Evolutionary conservation across 2,329 filamentous ascomycete species (phyloP).

Genomic region (Chaetoscypha palmicola): DNA sequence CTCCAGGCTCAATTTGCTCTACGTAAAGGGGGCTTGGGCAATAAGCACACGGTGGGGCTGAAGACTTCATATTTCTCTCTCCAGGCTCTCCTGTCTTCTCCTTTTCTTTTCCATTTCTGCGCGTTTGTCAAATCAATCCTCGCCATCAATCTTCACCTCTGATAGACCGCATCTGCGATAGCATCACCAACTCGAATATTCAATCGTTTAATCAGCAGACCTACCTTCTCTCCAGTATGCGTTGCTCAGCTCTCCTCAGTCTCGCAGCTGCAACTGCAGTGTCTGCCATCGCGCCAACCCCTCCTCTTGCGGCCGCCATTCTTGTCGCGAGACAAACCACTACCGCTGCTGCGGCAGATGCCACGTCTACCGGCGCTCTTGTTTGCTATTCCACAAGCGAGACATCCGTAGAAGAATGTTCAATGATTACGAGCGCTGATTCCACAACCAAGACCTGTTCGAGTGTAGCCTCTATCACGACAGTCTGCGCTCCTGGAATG

Average conservation of each 20-base stretch:
- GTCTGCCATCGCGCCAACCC: background rate
- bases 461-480: constrained; percentile 11
- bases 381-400: constrained; percentile 1
- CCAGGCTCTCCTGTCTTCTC: background rate
- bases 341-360: background rate
- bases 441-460: constrained; percentile 12
- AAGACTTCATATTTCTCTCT: constrained; percentile 1
- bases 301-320: background rate
- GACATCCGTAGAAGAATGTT: constrained; percentile 12
- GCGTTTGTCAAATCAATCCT: background rate
- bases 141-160: background rate
- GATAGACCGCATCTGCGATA: background rate
- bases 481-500: constrained; percentile 17
- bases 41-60: background rate
- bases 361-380: constrained; percentile 1
- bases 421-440: background rate
- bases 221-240: background rate
- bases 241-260: background rate
- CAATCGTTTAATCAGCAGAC: background rate
- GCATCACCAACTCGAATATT: background rate
- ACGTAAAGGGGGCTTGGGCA: background rate
- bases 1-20: background rate
- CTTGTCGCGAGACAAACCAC: background rate
- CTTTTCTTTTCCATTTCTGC: background rate
- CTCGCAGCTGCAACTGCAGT: background rate